phyloP scores from a whole-genome alignment of 345 rosid genomes.

The Boechera retrofracta region DNA sequence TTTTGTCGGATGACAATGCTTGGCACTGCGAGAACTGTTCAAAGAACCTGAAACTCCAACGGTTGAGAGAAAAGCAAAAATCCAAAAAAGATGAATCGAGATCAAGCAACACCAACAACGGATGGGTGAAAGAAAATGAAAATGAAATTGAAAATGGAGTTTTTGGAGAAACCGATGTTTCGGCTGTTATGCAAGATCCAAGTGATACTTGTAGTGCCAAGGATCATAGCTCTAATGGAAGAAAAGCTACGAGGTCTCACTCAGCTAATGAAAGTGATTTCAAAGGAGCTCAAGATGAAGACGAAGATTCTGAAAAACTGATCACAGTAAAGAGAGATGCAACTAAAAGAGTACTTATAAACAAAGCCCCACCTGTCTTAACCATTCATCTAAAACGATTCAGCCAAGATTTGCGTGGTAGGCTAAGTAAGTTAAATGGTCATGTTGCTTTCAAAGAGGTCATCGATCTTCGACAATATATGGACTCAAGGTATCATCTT shows the following conservation, averaged over 20 bases:
- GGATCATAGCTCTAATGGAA: slow-evolving; percentile 45
- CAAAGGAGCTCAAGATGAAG: slow-evolving; percentile 51
- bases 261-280: slow-evolving; percentile 49
- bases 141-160: slow-evolving; percentile 35
- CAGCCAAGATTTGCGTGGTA: slow-evolving; percentile 94
- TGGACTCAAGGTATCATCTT: slow-evolving; percentile 76
- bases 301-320: slow-evolving; percentile 48
- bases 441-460: slow-evolving; percentile 76
- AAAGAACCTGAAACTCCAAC: slow-evolving; percentile 53
- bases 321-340: slow-evolving; percentile 89
- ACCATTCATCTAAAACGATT: slow-evolving; percentile 95
- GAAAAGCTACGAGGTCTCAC: slow-evolving; percentile 42
- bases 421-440: slow-evolving; percentile 89
- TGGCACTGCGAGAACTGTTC: slow-evolving; percentile 96
- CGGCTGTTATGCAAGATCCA: slow-evolving; percentile 39
- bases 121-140: slow-evolving; percentile 35
- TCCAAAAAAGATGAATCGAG: slow-evolving; percentile 37
- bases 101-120: slow-evolving; percentile 44
- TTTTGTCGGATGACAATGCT: slow-evolving; percentile 88
- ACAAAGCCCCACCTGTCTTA: slow-evolving; percentile 79
- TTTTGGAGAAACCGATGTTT: slow-evolving; percentile 22
- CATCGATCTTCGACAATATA: slow-evolving; percentile 73
- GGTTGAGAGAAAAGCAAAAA: slow-evolving; percentile 51
- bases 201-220: slow-evolving; percentile 44
- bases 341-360: slow-evolving; percentile 76